Evolutionary conservation across 108 stramenopile species (phyloP).

Genomic region (Nitzschia putrida): DNA sequence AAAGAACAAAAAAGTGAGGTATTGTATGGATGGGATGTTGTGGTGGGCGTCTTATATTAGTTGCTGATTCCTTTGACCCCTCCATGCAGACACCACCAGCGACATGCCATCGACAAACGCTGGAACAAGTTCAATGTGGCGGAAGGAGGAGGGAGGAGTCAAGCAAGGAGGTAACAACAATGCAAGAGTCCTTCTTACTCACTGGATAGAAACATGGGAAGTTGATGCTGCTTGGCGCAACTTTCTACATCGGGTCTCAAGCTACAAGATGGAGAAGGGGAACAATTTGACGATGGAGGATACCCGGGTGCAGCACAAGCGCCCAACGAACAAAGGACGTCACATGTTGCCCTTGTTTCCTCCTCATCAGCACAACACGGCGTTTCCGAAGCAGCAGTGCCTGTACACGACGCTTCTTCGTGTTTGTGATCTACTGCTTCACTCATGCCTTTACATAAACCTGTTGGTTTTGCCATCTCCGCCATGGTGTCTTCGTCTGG

Average conservation of each 20-base stretch:
- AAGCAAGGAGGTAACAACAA: background rate
- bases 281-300: background rate
- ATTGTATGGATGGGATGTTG: background rate
- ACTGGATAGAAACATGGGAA: slow-evolving; percentile 76
- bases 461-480: background rate
- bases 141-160: no score
- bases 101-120: no score
- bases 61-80: no score
- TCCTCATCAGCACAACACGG: background rate
- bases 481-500: background rate
- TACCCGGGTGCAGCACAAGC: slow-evolving; percentile 3
- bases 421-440: background rate
- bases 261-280: background rate
- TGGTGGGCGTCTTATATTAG: no score
- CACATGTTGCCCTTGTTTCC: slow-evolving; percentile 40
- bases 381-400: background rate
- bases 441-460: no score
- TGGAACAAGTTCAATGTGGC: no score
- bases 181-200: slow-evolving; percentile 24
- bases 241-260: slow-evolving; percentile 14
- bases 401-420: background rate
- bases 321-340: slow-evolving; percentile 50
- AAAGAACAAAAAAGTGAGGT: background rate
- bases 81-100: no score
- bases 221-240: slow-evolving; percentile 61